A percentile compares a stretch with the other conserved stretches of the same genome.
Conservation (phyloP, 2,329 filamentous ascomycete genomes). For the Calonectria pseudoreteaudii region DNA sequence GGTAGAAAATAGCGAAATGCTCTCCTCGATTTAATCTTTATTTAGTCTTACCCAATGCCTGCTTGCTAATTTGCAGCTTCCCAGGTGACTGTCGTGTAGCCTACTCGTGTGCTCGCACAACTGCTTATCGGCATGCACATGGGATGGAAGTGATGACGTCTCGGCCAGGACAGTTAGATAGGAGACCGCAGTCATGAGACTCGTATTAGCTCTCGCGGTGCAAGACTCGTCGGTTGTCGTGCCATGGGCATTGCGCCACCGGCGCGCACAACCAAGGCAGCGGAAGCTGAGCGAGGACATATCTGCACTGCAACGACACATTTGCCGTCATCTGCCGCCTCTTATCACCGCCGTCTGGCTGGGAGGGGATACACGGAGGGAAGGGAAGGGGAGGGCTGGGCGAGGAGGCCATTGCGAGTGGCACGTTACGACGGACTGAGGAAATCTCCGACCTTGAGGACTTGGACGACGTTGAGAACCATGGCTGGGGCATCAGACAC, state of each 20-base stretch:
- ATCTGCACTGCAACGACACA: not conserved
- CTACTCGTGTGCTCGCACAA: not conserved
- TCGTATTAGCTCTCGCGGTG: not conserved
- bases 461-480: not conserved
- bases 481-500: not conserved
- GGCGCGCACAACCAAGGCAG: not conserved
- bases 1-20: slow-evolving; percentile 30
- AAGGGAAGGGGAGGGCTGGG: not conserved
- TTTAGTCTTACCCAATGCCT: not conserved
- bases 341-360: not conserved
- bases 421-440: slow-evolving; percentile 11
- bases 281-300: not conserved
- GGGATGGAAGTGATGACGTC: not conserved
- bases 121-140: not conserved
- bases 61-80: not conserved
- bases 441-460: slow-evolving; percentile 19
- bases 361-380: not conserved
- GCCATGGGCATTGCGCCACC: not conserved
- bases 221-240: not conserved
- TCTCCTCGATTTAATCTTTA: slow-evolving; percentile 25
- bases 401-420: not conserved
- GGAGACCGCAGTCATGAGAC: slow-evolving; percentile 1
- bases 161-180: not conserved
- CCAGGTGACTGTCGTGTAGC: not conserved
- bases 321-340: not conserved